Base-by-base conservation (phyloP, 495 filamentous ascomycete genomes). In the Xylaria acuta region DNA sequence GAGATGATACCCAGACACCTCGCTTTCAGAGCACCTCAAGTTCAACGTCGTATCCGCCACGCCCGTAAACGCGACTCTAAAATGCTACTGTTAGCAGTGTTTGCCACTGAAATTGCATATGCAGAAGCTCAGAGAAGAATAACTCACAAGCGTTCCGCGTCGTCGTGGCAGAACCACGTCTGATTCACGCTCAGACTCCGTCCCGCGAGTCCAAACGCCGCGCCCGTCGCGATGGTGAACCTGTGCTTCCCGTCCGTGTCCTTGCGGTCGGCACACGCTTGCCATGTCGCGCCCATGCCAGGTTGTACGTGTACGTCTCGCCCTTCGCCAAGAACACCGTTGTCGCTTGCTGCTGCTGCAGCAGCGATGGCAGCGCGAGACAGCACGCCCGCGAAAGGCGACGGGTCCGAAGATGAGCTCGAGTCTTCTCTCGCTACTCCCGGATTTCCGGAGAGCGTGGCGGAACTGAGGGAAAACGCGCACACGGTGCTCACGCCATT, bases 121-220 rank as follows among this genome's bases (percentile, higher is more conserved):
- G 12, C 25, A 32, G 27, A 16, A 18, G 14, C 6, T 56, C 5
- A 30, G 53, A 56, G 14, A 40, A 64, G n/a, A 5, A 36, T 43
- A 18, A 76, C 75, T 75, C 36, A 76, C 75, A 76, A 49, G 12
- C 38, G 60, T 64, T 40, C 67, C 2, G 1, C 71, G 0, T 77
- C 71, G 36, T 77, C 75, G 41, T 75, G 73, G 22, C 75, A 77
- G 27, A 77, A 77, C 71, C 75, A 77, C 25, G 75, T 77, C 66
- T 77, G 73, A n/a, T 75, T 75, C 3, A 77, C 65, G 0, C 56
- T 22, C 27, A 77, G 18, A 16, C 47, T 47, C 12, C 73, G 12
- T n/a, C 45, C 60, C 36, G 36, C 9, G 0, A 64, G 58, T 25
- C n/a, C 59, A 36, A 77, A 77, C 65, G 59, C 65, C 16, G 75